These are phyloP conservation scores for Atalantia buxifolia DNA, from an alignment of 345 rosid species.

Conservation along the genomic window DNA sequence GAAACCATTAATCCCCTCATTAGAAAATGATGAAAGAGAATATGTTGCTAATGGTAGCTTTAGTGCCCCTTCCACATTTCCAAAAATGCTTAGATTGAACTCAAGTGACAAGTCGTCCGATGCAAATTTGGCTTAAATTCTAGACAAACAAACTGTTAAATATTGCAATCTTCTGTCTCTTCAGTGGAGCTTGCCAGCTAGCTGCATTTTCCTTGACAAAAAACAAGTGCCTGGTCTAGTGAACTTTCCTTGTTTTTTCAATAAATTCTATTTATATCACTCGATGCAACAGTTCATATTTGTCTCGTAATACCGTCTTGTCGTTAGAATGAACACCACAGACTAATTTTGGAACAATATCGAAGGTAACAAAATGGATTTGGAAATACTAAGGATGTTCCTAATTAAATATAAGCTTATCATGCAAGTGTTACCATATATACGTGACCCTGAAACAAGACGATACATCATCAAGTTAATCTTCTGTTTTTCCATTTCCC, in stretches of 20 bases:
- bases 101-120: background rate
- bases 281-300: conserved; percentile 2
- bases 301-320: conserved; percentile 14
- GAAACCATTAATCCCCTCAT: background rate
- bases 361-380: conserved; percentile 13
- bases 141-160: background rate
- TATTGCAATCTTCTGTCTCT: background rate
- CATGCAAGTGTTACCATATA: conserved; percentile 14
- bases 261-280: background rate
- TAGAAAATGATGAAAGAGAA: background rate
- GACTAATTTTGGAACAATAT: conserved; percentile 1
- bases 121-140: background rate
- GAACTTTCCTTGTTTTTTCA: background rate
- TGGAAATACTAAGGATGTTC: conserved; percentile 15
- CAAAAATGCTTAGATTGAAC: background rate
- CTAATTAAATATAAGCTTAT: conserved; percentile 17
- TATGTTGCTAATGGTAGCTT: background rate
- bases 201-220: background rate
- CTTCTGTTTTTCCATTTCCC: background rate
- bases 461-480: background rate
- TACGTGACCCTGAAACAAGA: background rate
- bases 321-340: background rate
- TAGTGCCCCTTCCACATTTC: background rate
- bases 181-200: conserved; percentile 2
- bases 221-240: background rate